Conservation (phyloP, 352 stramenopile species). For the Peronosclerospora sorghi region DNA sequence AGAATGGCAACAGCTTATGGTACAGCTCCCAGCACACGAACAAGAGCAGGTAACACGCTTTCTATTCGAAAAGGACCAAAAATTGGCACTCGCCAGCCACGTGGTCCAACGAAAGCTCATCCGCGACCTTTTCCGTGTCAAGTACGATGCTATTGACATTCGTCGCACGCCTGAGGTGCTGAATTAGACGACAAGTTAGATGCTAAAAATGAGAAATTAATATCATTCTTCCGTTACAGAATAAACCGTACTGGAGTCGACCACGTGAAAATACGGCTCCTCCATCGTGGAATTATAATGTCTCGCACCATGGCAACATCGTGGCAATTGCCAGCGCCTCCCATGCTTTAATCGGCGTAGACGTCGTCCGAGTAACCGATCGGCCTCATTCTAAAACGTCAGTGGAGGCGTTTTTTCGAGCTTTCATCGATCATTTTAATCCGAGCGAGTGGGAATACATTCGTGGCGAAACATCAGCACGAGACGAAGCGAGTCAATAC, state of each 20-base stretch:
- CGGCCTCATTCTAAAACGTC: constrained; percentile 21
- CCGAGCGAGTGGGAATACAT: constrained; percentile 51
- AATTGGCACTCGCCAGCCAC: constrained; percentile 51
- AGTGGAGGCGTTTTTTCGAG: constrained; percentile 39
- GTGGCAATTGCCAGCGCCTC: constrained; percentile 49
- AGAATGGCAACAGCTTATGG: constrained; percentile 26
- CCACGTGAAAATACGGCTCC: neutral
- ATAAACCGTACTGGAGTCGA: constrained; percentile 53
- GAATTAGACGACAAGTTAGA: too few relatives aligned
- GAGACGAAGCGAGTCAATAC: constrained; percentile 20
- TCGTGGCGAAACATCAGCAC: neutral
- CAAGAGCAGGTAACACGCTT: constrained; percentile 42
- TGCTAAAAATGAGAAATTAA: neutral
- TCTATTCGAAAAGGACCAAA: constrained; percentile 57
- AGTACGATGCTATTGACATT: constrained; percentile 33
- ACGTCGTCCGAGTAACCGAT: constrained; percentile 51
- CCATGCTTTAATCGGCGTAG: constrained; percentile 42
- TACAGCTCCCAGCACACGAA: constrained; percentile 26
- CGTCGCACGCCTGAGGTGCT: constrained; percentile 42
- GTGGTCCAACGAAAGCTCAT: constrained; percentile 49
- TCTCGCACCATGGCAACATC: constrained; percentile 61
- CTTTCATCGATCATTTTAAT: constrained; percentile 52
- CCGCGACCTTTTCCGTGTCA: constrained; percentile 21
- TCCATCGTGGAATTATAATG: constrained; percentile 66
- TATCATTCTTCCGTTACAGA: constrained; percentile 13